Percentiles rank a stretch among this genome's conserved stretches.
Conservation (phyloP, 192 early-diverging fungal genomes). For the Coemansia sp. region DNA sequence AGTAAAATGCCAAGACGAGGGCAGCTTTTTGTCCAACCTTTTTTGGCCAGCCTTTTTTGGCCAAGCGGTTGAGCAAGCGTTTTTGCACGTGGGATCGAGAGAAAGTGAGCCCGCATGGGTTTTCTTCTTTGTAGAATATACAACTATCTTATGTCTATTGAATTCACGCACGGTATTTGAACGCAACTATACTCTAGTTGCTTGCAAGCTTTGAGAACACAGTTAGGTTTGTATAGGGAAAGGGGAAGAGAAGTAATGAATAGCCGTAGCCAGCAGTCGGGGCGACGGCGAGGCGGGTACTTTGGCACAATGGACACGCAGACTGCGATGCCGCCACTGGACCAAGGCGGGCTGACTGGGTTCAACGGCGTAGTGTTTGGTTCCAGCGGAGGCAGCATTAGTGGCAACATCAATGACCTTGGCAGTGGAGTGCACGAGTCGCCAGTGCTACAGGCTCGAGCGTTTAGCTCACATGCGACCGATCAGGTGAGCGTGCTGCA, state of each 20-base stretch:
- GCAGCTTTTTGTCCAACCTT: neutral
- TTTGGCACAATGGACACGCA: slow-evolving; percentile 13
- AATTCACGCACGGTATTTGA: no score
- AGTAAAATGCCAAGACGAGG: slow-evolving; percentile 6
- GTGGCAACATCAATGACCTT: neutral
- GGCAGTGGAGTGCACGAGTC: slow-evolving; percentile 13
- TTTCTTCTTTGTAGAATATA: no score
- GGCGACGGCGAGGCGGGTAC: slow-evolving; percentile 16
- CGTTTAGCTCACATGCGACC: neutral
- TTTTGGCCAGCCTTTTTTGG: no score
- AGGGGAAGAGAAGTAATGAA: slow-evolving; percentile 3
- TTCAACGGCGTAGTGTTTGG: slow-evolving; percentile 49
- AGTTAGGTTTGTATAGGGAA: neutral
- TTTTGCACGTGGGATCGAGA: no score
- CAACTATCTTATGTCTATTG: no score
- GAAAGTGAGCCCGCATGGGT: no score
- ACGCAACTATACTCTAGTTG: no score
- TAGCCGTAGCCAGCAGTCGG: slow-evolving; percentile 6
- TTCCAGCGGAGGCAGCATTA: slow-evolving; percentile 9
- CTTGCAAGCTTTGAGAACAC: no score
- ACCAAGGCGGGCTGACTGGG: slow-evolving; percentile 25
- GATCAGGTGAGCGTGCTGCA: slow-evolving; percentile 19
- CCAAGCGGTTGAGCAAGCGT: no score
- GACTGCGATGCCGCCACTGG: slow-evolving; percentile 6
- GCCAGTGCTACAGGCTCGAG: slow-evolving; percentile 3